Percentiles rank a stretch among this genome's conserved stretches.
Conservation (phyloP, 768 basidiomycete species). For the Candolleomyces eurysporus region DNA sequence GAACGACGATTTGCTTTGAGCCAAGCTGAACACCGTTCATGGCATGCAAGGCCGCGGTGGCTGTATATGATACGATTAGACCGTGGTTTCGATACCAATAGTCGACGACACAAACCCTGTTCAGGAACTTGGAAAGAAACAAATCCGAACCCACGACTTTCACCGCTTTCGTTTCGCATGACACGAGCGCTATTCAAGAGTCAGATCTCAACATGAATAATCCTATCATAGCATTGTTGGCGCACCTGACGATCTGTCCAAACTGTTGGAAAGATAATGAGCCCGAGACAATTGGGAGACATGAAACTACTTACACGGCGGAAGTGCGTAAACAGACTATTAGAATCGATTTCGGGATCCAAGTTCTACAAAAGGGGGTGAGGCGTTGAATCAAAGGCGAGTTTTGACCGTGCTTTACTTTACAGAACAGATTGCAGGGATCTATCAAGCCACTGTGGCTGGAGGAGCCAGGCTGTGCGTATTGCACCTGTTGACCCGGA, state of each 20-base stretch:
- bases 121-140: slow-evolving; percentile 84
- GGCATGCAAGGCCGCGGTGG: slow-evolving; percentile 65
- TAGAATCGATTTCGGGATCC: slow-evolving; percentile 82
- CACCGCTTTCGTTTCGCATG: slow-evolving; percentile 82
- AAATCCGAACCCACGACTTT: slow-evolving; percentile 88
- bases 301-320: slow-evolving; percentile 52
- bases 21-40: slow-evolving; percentile 81
- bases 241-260: slow-evolving; percentile 85
- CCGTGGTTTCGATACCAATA: slow-evolving; percentile 7
- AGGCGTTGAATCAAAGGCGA: neutral
- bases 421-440: slow-evolving; percentile 89
- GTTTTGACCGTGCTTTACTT: slow-evolving; percentile 40
- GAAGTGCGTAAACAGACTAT: slow-evolving; percentile 81
- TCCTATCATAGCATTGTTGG: neutral
- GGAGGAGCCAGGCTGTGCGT: slow-evolving; percentile 76
- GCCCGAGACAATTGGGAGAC: slow-evolving; percentile 8
- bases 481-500: slow-evolving; percentile 87
- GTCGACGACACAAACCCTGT: slow-evolving; percentile 51
- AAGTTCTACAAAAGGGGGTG: slow-evolving; percentile 56
- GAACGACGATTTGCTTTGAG: slow-evolving; percentile 77
- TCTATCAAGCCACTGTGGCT: slow-evolving; percentile 89
- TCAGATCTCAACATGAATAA: neutral
- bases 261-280: slow-evolving; percentile 46
- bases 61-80: slow-evolving; percentile 32
- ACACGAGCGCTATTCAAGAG: slow-evolving; percentile 70